phyloP scores from a whole-genome alignment of 371 early-diverging fungal species.

The Actinomortierella ambigua region DNA sequence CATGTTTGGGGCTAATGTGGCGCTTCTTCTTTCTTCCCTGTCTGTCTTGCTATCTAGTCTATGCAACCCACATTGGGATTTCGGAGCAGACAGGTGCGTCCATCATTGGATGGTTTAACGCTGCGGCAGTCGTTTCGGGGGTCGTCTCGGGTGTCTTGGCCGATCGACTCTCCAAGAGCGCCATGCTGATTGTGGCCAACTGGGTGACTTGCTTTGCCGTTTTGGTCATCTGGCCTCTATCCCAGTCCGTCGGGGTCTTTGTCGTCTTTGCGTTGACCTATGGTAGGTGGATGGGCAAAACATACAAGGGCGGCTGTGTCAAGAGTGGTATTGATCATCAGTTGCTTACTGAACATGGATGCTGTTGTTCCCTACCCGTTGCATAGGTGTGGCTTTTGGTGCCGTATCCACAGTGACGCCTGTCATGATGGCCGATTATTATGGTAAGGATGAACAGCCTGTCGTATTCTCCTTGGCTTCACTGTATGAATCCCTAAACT shows the following conservation, averaged over 20 bases:
- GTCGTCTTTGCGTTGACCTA: constrained; percentile 22
- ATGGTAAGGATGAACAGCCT: constrained; percentile 13
- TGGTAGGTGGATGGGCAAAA: constrained; percentile 28
- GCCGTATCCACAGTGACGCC: constrained; percentile 36
- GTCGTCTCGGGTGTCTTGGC: constrained; percentile 53
- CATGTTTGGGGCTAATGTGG: not conserved
- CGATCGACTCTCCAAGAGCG: constrained; percentile 54
- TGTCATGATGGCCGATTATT: constrained; percentile 34
- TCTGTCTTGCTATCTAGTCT: constrained; percentile 14
- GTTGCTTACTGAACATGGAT: not conserved
- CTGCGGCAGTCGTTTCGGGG: constrained; percentile 57
- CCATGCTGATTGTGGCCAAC: constrained; percentile 48
- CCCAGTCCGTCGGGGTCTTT: constrained; percentile 25
- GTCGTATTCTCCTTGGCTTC: too few relatives aligned
- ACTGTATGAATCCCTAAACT: too few relatives aligned
- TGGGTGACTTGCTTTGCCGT: constrained; percentile 41
- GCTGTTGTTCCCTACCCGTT: too few relatives aligned
- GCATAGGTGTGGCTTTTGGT: not conserved
- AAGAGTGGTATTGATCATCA: not conserved
- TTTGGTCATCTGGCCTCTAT: constrained; percentile 26
- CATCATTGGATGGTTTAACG: constrained; percentile 60
- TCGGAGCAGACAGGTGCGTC: constrained; percentile 49
- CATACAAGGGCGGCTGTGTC: not conserved
- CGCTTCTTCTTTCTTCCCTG: not conserved
- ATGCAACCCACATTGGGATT: constrained; percentile 45